phyloP scores from a whole-genome alignment of 2,329 filamentous ascomycete genomes.

The Juglanconis juglandina region DNA sequence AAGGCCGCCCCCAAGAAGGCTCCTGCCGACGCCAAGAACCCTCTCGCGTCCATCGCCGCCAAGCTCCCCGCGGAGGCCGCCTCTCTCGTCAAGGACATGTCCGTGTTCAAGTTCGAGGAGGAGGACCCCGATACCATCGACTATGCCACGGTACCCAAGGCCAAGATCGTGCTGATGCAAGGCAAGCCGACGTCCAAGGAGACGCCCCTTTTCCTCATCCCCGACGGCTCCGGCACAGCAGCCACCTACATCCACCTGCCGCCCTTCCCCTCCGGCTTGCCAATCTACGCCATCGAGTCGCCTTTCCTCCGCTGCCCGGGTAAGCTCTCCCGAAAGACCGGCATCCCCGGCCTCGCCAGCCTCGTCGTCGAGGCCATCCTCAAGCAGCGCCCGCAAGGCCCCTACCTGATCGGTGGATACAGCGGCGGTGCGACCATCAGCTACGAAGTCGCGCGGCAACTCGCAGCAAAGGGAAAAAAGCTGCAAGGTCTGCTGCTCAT shows the following conservation, averaged over 20 bases:
- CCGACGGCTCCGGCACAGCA: constrained; percentile 26
- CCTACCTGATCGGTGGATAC: constrained; percentile 26
- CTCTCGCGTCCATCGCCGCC: not conserved
- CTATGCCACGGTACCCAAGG: constrained; percentile 12
- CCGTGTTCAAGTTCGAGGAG: constrained; percentile 15
- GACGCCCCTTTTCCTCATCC: constrained; percentile 27
- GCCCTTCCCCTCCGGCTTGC: constrained; percentile 20
- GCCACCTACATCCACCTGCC: constrained; percentile 26
- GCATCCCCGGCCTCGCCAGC: constrained; percentile 19
- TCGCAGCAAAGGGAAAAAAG: constrained; percentile 17
- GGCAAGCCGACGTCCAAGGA: constrained; percentile 19
- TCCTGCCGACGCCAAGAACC: not conserved
- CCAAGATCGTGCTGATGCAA: constrained; percentile 26
- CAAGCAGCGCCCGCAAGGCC: constrained; percentile 20
- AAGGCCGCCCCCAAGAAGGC: not conserved
- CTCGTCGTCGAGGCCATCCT: constrained; percentile 23
- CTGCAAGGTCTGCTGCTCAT: constrained; percentile 23
- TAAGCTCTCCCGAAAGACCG: constrained; percentile 18
- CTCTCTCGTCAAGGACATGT: constrained; percentile 14
- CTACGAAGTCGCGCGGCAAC: constrained; percentile 24
- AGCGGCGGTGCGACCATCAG: constrained; percentile 24
- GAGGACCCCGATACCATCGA: constrained; percentile 14
- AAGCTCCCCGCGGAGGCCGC: not conserved
- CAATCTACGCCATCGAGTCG: constrained; percentile 28
- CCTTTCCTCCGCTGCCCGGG: constrained; percentile 25